These are phyloP conservation scores for Eimeria mitis DNA, from an alignment of 169 alveolate genomes.

Conservation along the genomic window DNA sequence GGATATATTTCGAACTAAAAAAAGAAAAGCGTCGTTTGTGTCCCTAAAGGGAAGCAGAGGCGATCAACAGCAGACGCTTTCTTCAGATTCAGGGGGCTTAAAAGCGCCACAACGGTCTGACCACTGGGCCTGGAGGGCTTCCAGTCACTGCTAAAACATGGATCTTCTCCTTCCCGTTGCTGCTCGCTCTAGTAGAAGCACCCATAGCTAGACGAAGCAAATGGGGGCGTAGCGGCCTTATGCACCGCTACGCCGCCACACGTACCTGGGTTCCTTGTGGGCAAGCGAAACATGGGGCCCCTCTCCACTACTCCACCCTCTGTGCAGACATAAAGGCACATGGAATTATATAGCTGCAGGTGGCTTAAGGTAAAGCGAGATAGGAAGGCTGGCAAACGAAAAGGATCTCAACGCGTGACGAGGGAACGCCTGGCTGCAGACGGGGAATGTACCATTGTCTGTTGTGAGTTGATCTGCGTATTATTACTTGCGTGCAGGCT, in stretches of 20 bases:
- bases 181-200: not conserved
- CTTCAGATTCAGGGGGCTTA: not conserved
- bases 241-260: not conserved
- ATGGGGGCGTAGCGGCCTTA: not conserved
- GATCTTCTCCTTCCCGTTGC: not conserved
- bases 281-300: not conserved
- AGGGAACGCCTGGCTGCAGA: not conserved
- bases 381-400: not conserved
- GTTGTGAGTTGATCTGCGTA: no score
- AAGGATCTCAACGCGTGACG: not conserved
- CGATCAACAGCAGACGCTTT: not conserved
- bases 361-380: not conserved
- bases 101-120: conserved; percentile 11
- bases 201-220: not conserved
- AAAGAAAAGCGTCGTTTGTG: not conserved
- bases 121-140: conserved; percentile 20
- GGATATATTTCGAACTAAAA: not conserved
- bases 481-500: no score
- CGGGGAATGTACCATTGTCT: no score
- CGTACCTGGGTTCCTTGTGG: not conserved
- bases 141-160: not conserved
- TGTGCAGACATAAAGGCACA: not conserved
- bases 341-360: not conserved
- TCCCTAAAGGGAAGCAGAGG: not conserved
- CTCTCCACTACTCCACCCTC: not conserved